These are phyloP conservation scores for Microdochium nivale DNA, from an alignment of 2,329 filamentous ascomycete species.

Conservation along the genomic window DNA sequence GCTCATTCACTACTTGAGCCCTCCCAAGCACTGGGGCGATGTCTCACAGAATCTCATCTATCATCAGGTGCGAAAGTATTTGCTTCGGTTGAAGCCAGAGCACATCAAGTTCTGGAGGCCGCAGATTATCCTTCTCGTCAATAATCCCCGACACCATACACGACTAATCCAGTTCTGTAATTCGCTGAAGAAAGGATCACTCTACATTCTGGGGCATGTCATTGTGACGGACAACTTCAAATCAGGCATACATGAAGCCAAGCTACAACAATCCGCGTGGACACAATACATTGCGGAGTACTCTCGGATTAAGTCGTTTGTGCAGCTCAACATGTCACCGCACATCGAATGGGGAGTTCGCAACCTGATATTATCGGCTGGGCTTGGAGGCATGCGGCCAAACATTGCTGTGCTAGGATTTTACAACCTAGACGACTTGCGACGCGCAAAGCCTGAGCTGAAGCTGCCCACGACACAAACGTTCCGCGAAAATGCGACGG, in stretches of 20 bases:
- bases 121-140: constrained; percentile 77
- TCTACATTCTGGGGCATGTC: constrained; percentile 82
- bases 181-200: constrained; percentile 75
- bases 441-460: constrained; percentile 18
- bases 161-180: constrained; percentile 88
- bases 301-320: constrained; percentile 80
- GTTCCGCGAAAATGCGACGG: constrained; percentile 39
- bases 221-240: constrained; percentile 80
- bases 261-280: constrained; percentile 74
- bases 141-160: constrained; percentile 72
- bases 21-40: constrained; percentile 84
- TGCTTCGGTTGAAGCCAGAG: constrained; percentile 74
- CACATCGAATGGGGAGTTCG: constrained; percentile 77
- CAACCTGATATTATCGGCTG: constrained; percentile 74
- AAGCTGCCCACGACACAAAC: constrained; percentile 35
- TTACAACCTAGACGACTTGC: constrained; percentile 71
- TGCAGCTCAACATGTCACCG: constrained; percentile 78
- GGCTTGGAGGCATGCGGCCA: constrained; percentile 78
- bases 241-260: constrained; percentile 69
- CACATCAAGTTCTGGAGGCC: constrained; percentile 93
- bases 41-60: constrained; percentile 87
- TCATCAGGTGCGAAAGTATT: constrained; percentile 76
- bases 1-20: constrained; percentile 76
- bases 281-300: constrained; percentile 76
- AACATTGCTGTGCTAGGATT: constrained; percentile 79